Base-by-base conservation (phyloP, 208 protist species). In the Acanthamoeba lugdunensis region DNA sequence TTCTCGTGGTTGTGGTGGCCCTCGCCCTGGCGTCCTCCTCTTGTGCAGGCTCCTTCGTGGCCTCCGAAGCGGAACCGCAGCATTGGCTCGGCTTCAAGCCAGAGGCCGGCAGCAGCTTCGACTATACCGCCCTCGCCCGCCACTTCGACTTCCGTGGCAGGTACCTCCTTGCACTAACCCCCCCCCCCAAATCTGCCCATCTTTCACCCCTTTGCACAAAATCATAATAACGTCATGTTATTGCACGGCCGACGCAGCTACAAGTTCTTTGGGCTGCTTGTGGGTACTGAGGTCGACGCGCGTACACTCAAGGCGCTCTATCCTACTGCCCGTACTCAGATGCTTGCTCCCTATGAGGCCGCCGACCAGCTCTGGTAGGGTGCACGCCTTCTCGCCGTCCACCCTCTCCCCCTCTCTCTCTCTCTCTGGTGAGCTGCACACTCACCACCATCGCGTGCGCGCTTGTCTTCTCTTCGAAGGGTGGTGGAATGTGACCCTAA, bases 81-180 rank as follows among this genome's bases (percentile, higher is more conserved):
- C 73, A 81, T 6, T 81, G 73, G 73, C 8, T 81, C 73, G 9
- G 52, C 4, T 52, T 81, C 73, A 25, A 33, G 25, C 73, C 73
- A 0, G 14, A 21, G 8, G 69, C 23, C 28, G 9, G 18, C 21
- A 71, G 63, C 63, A 81, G 28, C 73, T 81, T 45, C 33, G 73
- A 81, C 73, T 81, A 81, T 14, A 11, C 25, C 14, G 14, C 4
- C 25, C 73, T 81, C 7, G 73, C 73, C 18, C 28, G 28, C 7
- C 73, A 50, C 37, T 81, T 54, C 18, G 73, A 81, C 73, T 81
- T 81, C 28, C 73, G 73, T 52, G 73, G 73, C 73, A 81, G 73
- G 73, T 81, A 8, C 21, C 9, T 52, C 45, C 8, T 25, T 48
- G 11, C 23, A 28, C 23, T 73, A 11, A 77, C 69, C 58, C 14